Base-by-base conservation (phyloP, 148 eudicot species). In the Rhododendron mucronatum region DNA sequence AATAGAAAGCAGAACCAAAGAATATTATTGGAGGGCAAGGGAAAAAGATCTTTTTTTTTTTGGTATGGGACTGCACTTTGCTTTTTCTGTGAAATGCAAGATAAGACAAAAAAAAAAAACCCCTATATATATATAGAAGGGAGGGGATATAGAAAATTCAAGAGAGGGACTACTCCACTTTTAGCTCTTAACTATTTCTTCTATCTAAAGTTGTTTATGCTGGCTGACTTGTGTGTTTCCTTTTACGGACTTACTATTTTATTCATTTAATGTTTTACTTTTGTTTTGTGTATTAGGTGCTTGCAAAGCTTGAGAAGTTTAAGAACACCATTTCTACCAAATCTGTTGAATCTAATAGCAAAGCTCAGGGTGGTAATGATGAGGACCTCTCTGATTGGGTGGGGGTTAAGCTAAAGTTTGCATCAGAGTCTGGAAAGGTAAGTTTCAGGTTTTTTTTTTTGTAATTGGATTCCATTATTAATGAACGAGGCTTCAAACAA, bases 321-420 rank as follows among this genome's bases (percentile, higher is more conserved):
- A 93, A 94, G 89, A 86, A 90, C 69, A 74, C 88, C 3, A 85
- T 91, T 80, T 83, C 87, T 81, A 48, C 88, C 47, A 91, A 92
- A 89, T 76, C 91, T 78, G 88, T 76, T 85, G 91, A 86, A 86
- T 69, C 92, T 23, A 87, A 85, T 45, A 86, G 69, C 67, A 89
- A 89, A 82, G 71, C 88, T 20, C 88, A 84, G 78, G 90, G 89
- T 85, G 86, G 59, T 80, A 67, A 80, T 20, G 88, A 92, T 33
- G 97, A 93, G 51, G 95, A 94, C 83, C 86, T 92, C 35, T 90
- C 98, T 33, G 93, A 91, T 78, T 97, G 98, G 99, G 89, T 77
- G 48, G 83, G 71, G 63, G 90, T 76, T 83, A 85, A 47, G 63
- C 90, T 94, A 57, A 91, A 93, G 88, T 97, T 96, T 88, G 90